Evolutionary conservation across 352 stramenopile genomes (phyloP).

Genomic region (Globisporangium acanthophoron): DNA sequence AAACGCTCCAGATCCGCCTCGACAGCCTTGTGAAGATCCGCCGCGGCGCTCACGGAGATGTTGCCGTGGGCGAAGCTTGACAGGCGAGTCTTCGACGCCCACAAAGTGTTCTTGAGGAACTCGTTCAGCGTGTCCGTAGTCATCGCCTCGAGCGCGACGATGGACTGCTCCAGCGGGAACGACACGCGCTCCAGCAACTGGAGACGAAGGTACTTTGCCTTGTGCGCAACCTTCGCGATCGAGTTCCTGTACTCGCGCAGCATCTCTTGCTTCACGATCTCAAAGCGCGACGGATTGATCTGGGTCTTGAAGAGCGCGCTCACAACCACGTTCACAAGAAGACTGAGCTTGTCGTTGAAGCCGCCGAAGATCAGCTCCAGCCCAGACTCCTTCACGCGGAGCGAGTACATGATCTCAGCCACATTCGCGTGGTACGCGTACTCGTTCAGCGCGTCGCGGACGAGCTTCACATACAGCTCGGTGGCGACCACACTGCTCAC

Average conservation of each 20-base stretch:
- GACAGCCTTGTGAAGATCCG: conserved; percentile 29
- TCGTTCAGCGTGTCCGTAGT: conserved; percentile 30
- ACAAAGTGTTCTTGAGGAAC: conserved; percentile 43
- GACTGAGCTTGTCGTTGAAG: conserved; percentile 70
- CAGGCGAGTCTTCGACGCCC: conserved; percentile 39
- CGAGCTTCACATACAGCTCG: conserved; percentile 58
- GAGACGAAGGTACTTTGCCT: conserved; percentile 60
- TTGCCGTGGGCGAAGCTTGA: conserved; percentile 76
- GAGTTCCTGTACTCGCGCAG: conserved; percentile 64
- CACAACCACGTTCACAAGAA: conserved; percentile 60
- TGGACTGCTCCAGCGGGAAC: conserved; percentile 39
- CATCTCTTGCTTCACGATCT: conserved; percentile 63
- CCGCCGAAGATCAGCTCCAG: conserved; percentile 68
- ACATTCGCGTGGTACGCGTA: conserved; percentile 74
- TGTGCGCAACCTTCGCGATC: conserved; percentile 46
- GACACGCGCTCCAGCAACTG: conserved; percentile 48
- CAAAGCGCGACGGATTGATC: conserved; percentile 47
- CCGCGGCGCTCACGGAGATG: conserved; percentile 27
- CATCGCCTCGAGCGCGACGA: conserved; percentile 36
- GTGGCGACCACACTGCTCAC: conserved; percentile 34
- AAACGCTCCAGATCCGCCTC: conserved; percentile 37
- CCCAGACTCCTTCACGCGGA: conserved; percentile 55
- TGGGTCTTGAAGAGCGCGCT: conserved; percentile 41
- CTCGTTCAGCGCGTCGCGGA: conserved; percentile 62
- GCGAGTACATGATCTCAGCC: conserved; percentile 63